Conservation (phyloP, 768 basidiomycete species). For the Agaricus blazei region DNA sequence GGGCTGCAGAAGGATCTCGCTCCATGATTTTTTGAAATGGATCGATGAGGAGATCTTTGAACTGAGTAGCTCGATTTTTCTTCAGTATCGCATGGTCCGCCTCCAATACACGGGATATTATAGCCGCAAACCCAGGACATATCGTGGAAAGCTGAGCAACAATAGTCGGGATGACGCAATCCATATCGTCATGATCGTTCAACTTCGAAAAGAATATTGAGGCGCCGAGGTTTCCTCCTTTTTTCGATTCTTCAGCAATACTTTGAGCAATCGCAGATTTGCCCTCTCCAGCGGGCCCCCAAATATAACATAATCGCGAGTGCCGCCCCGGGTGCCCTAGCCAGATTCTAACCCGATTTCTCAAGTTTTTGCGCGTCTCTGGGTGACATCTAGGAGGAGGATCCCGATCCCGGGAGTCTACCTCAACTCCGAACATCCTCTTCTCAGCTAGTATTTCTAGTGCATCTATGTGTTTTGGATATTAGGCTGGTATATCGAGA, state of each 20-base stretch:
- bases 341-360: background rate
- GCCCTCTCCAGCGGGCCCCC: constrained; percentile 4
- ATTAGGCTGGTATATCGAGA: no score
- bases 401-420: background rate
- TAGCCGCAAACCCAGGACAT: background rate
- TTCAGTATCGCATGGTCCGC: background rate
- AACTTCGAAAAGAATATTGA: constrained; percentile 1
- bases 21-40: background rate
- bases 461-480: no score
- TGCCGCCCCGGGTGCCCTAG: background rate
- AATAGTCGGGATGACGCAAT: background rate
- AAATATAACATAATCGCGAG: background rate
- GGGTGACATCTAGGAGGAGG: background rate
- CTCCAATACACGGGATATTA: background rate
- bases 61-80: background rate
- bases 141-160: background rate
- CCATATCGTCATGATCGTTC: background rate
- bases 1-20: background rate
- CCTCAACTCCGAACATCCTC: background rate
- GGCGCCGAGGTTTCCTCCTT: background rate
- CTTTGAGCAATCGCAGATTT: constrained; percentile 6
- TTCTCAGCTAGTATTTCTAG: background rate
- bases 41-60: background rate
- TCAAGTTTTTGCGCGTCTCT: background rate
- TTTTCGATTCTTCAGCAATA: background rate